Percentiles rank a stretch among this genome's conserved stretches.
phyloP scores from a whole-genome alignment of 2,329 filamentous ascomycete species.

The Huntiella bhutanensis region DNA sequence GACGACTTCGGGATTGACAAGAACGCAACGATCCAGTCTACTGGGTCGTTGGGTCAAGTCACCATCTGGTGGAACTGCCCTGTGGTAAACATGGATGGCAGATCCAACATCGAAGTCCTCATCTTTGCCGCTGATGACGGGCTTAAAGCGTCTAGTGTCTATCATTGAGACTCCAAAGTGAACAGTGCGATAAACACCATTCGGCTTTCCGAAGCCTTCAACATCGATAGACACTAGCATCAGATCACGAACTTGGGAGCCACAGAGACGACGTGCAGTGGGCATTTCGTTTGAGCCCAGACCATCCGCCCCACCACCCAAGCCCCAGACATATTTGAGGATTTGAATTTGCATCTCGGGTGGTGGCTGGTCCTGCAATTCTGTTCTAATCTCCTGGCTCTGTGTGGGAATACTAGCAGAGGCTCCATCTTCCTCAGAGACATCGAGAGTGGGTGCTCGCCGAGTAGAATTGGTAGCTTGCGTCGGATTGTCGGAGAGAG shows the following conservation, averaged over 20 bases:
- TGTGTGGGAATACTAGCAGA: too few relatives aligned
- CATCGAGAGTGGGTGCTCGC: too few relatives aligned
- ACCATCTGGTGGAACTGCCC: background rate
- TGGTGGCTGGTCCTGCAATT: too few relatives aligned
- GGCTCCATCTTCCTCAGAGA: too few relatives aligned
- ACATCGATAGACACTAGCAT: background rate
- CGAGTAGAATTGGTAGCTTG: too few relatives aligned
- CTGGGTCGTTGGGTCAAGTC: background rate
- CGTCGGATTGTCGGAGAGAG: too few relatives aligned
- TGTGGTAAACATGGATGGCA: background rate
- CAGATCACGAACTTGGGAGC: background rate
- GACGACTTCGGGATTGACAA: background rate
- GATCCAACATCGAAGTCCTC: background rate
- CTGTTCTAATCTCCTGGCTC: too few relatives aligned
- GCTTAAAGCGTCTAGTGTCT: background rate
- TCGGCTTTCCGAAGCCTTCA: background rate
- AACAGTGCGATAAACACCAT: background rate
- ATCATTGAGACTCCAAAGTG: conserved; percentile 1
- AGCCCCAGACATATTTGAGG: background rate
- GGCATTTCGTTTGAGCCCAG: background rate
- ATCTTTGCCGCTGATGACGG: background rate
- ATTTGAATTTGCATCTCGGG: background rate
- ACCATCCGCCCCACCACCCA: background rate
- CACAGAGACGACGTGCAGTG: background rate
- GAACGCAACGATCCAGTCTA: background rate